phyloP scores from a whole-genome alignment of 2,329 filamentous ascomycete species.

The Talaromyces sp. region DNA sequence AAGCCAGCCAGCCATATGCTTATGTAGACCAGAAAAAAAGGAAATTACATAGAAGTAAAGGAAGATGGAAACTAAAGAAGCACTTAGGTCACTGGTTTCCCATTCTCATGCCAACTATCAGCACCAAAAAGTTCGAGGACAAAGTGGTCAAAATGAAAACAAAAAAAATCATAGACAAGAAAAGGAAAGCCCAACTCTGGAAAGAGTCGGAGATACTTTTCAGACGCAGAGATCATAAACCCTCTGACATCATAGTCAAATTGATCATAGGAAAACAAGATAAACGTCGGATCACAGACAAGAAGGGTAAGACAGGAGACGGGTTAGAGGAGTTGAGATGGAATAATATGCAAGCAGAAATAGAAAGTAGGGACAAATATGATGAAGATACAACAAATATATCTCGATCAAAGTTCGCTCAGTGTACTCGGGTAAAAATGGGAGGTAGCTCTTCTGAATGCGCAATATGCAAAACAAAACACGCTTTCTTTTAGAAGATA shows the following conservation, averaged over 20 bases:
- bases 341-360: background rate
- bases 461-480: conserved; percentile 11
- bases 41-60: conserved; percentile 7
- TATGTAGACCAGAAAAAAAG: background rate
- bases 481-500: conserved; percentile 3
- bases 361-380: background rate
- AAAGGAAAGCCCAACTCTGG: conserved; percentile 9
- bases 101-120: background rate
- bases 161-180: conserved; percentile 3
- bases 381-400: conserved; percentile 8
- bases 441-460: conserved; percentile 4
- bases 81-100: background rate
- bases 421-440: conserved; percentile 1
- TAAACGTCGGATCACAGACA: background rate
- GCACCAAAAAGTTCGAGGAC: background rate
- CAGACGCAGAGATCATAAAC: background rate
- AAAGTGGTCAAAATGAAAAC: background rate
- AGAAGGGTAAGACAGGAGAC: background rate
- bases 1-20: too few species aligned
- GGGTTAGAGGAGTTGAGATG: conserved; percentile 11
- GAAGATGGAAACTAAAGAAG: background rate
- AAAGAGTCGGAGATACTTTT: conserved; percentile 9
- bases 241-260: background rate
- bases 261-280: background rate
- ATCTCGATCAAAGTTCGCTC: conserved; percentile 10